Evolutionary conservation across 345 rosid species (phyloP), one percentile per base, ranked within the genome.

Genomic region (Citrus cavaleriei): DNA sequence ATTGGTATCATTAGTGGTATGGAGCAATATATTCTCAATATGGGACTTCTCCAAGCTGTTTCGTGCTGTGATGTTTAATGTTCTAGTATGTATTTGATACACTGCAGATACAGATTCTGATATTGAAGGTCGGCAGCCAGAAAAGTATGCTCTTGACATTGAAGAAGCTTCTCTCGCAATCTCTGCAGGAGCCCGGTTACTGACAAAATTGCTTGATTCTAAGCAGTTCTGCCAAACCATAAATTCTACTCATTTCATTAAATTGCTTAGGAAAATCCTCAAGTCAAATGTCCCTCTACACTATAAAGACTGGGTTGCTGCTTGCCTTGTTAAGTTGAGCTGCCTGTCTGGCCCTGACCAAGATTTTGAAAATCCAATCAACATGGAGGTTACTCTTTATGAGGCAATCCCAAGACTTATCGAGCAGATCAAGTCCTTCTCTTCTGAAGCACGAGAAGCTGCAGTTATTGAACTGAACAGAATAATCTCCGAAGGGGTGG

Each of bases 401-500:
- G 91, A 95, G 83, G 88, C 92, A 58, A 95, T 95, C 79, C 98
- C 98, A 0, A 84, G 91, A 77, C 84, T 95, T 3, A 81, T 89
- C 25, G 94, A 91, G 84, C 92, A 91, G 81, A 79, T 95, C 49
- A 86, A 84, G 34, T 77, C 94, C 0, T 68, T 77, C 75, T 87
- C 91, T 55, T 85, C 80, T 1, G 92, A 90, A 75, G 84, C 84
- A 3, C 92, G 83, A 80, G 97, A 93, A 88, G 86, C 88, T 32
- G 98, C 97, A 1, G 98, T 85, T 19, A 27, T 95, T 22, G 98
- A 95, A 85, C 93, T 95, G 42, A 91, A 88, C 91, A 89, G 81
- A 80, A 88, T 95, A 82, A 80, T 93, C 21, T 90, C 95, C 0
- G 90, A 91, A 78, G 98, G 93, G 59, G 87, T 89, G 19, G 89